A percentile compares a stretch with the other conserved stretches of the same genome.
Evolutionary conservation across 2,329 filamentous ascomycete genomes (phyloP).

Genomic region (Diplodia sapinea): DNA sequence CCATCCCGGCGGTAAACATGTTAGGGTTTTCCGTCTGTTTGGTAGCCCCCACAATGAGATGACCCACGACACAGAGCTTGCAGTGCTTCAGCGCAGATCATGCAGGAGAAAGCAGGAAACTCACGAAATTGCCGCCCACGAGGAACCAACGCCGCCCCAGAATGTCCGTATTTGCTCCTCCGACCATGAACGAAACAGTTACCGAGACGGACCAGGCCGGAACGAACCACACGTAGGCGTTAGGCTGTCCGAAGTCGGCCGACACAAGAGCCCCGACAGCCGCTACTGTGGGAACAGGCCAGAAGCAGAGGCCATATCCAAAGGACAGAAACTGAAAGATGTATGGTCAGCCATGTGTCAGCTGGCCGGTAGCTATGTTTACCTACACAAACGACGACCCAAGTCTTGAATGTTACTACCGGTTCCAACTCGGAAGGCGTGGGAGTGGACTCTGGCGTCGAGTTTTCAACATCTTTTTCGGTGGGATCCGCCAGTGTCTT

Average conservation of each 20-base stretch:
- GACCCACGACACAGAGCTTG: constrained; percentile 9
- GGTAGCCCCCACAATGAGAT: constrained; percentile 32
- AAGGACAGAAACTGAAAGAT: constrained; percentile 36
- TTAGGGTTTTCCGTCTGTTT: constrained; percentile 47
- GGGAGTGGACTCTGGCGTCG: neutral
- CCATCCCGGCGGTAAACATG: constrained; percentile 49
- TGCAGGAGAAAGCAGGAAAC: constrained; percentile 35
- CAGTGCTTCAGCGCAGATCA: neutral
- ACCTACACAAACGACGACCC: constrained; percentile 13
- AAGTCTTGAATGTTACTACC: constrained; percentile 21
- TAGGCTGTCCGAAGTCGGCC: constrained; percentile 9
- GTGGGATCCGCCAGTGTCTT: neutral
- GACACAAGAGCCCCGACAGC: constrained; percentile 35
- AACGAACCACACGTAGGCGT: constrained; percentile 36
- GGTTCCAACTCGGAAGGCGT: constrained; percentile 9
- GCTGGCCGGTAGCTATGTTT: no score
- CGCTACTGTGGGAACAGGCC: constrained; percentile 40
- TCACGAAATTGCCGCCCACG: constrained; percentile 50
- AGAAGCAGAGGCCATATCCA: constrained; percentile 41
- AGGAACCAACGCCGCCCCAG: constrained; percentile 57
- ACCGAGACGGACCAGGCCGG: constrained; percentile 37
- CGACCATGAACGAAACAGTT: constrained; percentile 35
- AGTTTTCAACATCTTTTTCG: constrained; percentile 14
- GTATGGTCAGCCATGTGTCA: no score
- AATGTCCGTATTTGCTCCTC: constrained; percentile 55